Base-by-base conservation (phyloP, 2,329 filamentous ascomycete genomes). In the Ophiostoma sp. region DNA sequence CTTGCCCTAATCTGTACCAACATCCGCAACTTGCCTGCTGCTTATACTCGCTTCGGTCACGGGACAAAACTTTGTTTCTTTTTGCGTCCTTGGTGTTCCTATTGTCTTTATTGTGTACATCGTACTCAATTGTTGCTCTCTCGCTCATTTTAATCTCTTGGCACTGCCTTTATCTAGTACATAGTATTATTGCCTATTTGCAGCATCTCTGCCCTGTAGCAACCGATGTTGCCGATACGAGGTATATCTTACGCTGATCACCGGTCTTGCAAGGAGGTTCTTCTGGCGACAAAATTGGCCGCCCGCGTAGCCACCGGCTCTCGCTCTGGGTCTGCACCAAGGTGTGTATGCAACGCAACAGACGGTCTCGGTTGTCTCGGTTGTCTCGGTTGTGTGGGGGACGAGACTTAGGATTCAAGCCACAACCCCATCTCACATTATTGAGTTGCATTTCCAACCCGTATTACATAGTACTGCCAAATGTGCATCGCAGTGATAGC, bases 11-110 rank as follows among this genome's bases (percentile, higher is more conserved):
- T 57, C 23, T 15, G 52, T 27, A 57, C 52, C 52, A 57, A 57
- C n/a, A 8, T 27, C 52, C 23, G 52, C 52, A n/a, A 31, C 52
- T 31, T 57, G 17, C 52, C 20, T 57, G 52, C 52, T 57, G 3
- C 52, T n/a, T 27, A 57, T 57, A 27, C n/a, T 57, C 23, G 52
- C 23, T 27, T 57, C 52, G 52, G 52, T 57, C 52, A 57, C 52
- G 52, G 52, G 52, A 57, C 52, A 57, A 11, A 57, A 57, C 23
- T 27, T 27, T 57, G 52, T 57, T 57, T 57, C 52, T 27, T 57
- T 48, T 48, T 48, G 44, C 44, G 44, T 48, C 44, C 27, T 31
- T 31, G 27, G 27, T 31, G 27, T 31, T 31, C 27, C 27, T 48
- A n/a, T 48, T 48, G 44, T 48, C 44, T 48, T 48, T 41, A 4